Conservation (phyloP, 768 basidiomycete species). For the Sutorius australiensis region DNA sequence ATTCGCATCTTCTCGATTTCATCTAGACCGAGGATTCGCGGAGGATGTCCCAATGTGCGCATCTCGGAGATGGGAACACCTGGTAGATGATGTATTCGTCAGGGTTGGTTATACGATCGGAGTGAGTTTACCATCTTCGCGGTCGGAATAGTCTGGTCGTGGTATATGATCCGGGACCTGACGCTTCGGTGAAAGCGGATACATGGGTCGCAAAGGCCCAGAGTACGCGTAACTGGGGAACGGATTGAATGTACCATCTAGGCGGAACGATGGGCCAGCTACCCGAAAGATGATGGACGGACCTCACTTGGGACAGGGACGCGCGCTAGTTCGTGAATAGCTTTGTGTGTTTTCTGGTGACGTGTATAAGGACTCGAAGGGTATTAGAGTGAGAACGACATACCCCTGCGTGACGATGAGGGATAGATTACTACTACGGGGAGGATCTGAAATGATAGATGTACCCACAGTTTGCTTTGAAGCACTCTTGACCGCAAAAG, state of each 20-base stretch:
- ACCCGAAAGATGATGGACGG: background rate
- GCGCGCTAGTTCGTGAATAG: constrained; percentile 61
- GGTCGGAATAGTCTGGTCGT: constrained; percentile 78
- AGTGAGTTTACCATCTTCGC: constrained; percentile 50
- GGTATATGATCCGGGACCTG: constrained; percentile 78
- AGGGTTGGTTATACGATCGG: background rate
- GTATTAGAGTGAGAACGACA: background rate
- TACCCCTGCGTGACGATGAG: constrained; percentile 26
- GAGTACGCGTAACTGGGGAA: constrained; percentile 74
- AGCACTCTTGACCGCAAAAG: constrained; percentile 95
- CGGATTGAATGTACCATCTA: constrained; percentile 78
- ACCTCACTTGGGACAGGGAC: constrained; percentile 22
- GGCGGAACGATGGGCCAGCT: background rate
- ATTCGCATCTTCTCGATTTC: constrained; percentile 89
- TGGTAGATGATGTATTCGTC: constrained; percentile 26
- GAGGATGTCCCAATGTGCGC: constrained; percentile 54
- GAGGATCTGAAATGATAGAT: background rate
- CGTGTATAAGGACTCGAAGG: background rate
- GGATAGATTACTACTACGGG: background rate
- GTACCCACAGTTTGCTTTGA: constrained; percentile 87
- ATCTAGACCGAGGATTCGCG: constrained; percentile 59
- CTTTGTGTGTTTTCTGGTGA: constrained; percentile 75
- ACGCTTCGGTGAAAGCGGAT: constrained; percentile 79
- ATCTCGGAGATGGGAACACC: constrained; percentile 60
- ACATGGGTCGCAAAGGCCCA: constrained; percentile 74